Evolutionary conservation across 257 asterid species (phyloP).

Genomic region (Primulina huaijiensis): DNA sequence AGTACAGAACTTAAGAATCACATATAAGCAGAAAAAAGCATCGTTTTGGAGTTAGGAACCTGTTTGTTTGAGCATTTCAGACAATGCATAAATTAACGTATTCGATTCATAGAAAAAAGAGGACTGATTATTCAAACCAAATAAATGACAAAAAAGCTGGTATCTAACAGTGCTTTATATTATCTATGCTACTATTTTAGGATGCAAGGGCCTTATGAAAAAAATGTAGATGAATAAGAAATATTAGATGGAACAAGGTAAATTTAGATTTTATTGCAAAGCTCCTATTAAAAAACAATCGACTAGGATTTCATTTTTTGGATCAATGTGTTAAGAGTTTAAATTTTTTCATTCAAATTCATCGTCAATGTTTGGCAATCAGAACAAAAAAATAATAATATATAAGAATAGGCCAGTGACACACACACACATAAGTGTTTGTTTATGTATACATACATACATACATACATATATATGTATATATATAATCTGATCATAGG

Average conservation of each 20-base stretch:
- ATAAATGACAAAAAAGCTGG: slow-evolving; percentile 29
- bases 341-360: no score
- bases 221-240: not conserved
- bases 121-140: slow-evolving; percentile 20
- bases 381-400: no score
- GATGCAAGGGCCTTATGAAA: not conserved
- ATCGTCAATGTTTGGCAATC: no score
- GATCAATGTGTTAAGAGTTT: no score
- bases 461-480: not conserved
- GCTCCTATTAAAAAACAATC: not conserved
- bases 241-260: not conserved
- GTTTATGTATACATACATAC: not conserved
- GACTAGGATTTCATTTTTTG: not conserved
- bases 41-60: slow-evolving; percentile 12
- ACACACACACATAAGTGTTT: no score
- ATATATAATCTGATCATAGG: slow-evolving; percentile 20
- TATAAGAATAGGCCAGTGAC: no score
- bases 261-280: not conserved
- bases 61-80: slow-evolving; percentile 20
- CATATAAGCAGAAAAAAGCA: slow-evolving; percentile 1
- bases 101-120: slow-evolving; percentile 4
- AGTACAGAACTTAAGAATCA: slow-evolving; percentile 15
- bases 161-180: slow-evolving; percentile 23
- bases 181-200: not conserved
- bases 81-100: not conserved